phyloP scores from a whole-genome alignment of 2,329 filamentous ascomycete genomes.

The Pseudogymnoascus sp. region DNA sequence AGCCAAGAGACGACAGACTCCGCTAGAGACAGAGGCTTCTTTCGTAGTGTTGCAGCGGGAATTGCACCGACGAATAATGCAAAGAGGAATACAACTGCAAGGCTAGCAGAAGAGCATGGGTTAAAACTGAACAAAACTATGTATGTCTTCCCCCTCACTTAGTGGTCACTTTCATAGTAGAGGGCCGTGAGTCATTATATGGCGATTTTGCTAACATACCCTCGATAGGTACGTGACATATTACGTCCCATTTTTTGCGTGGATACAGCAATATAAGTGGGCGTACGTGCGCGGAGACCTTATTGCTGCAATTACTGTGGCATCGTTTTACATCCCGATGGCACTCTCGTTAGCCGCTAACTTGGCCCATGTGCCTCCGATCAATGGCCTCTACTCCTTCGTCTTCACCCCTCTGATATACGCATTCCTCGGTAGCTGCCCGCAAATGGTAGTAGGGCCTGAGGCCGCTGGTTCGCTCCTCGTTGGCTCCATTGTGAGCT shows the following conservation, averaged over 20 bases:
- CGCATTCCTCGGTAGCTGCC: slow-evolving; percentile 82
- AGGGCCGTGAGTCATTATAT: neutral
- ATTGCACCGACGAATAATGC: slow-evolving; percentile 19
- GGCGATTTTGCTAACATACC: slow-evolving; percentile 17
- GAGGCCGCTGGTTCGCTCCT: slow-evolving; percentile 91
- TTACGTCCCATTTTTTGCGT: slow-evolving; percentile 86
- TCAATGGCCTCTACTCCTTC: slow-evolving; percentile 91
- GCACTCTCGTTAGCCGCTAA: slow-evolving; percentile 88
- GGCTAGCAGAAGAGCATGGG: slow-evolving; percentile 22
- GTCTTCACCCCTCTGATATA: slow-evolving; percentile 90
- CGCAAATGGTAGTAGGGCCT: slow-evolving; percentile 88
- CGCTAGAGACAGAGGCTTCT: slow-evolving; percentile 22
- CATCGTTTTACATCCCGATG: slow-evolving; percentile 99
- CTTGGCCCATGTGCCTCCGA: slow-evolving; percentile 83
- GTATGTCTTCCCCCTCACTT: slow-evolving; percentile 42
- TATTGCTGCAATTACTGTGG: slow-evolving; percentile 84
- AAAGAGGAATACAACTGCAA: slow-evolving; percentile 23
- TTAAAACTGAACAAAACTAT: slow-evolving; percentile 47
- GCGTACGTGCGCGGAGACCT: slow-evolving; percentile 80
- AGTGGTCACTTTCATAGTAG: neutral
- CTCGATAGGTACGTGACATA: slow-evolving; percentile 73
- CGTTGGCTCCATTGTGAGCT: slow-evolving; percentile 77
- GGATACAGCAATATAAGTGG: slow-evolving; percentile 82
- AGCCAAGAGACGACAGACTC: slow-evolving; percentile 17
- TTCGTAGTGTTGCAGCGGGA: slow-evolving; percentile 15